These are phyloP conservation scores for Colletotrichum sp. DNA, from an alignment of 2,329 filamentous ascomycete genomes.

Conservation along the genomic window DNA sequence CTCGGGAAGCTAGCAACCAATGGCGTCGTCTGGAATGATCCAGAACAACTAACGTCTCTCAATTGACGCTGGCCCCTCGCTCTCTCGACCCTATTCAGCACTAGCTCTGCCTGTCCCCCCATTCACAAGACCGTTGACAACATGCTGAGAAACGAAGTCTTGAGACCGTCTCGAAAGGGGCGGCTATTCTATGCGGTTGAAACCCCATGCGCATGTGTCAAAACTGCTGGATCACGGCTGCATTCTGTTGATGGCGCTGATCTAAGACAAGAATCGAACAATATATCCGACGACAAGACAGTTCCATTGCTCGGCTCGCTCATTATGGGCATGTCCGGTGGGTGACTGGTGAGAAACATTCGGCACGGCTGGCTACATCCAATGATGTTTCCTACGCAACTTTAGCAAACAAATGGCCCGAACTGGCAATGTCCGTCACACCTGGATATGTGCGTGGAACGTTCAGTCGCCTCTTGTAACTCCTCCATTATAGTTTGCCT, in stretches of 20 bases:
- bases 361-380: not conserved
- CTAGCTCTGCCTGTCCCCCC: not conserved
- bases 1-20: not conserved
- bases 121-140: not conserved
- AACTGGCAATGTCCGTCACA: not conserved
- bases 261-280: not conserved
- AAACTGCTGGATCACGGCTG: not conserved
- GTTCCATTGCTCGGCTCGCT: not conserved
- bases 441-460: not conserved
- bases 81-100: not conserved
- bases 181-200: not conserved
- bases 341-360: not conserved
- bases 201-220: not conserved
- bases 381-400: not conserved
- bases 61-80: not conserved
- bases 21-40: not conserved
- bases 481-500: not conserved
- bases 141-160: not conserved
- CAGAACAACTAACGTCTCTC: not conserved
- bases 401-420: not conserved
- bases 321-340: not conserved
- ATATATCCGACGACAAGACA: not conserved
- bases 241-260: not conserved
- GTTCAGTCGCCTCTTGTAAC: slow-evolving; percentile 1
- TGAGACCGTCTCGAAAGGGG: not conserved